Evolutionary conservation across 768 basidiomycete genomes (phyloP).

Genomic region (Favolaschia claudopus): DNA sequence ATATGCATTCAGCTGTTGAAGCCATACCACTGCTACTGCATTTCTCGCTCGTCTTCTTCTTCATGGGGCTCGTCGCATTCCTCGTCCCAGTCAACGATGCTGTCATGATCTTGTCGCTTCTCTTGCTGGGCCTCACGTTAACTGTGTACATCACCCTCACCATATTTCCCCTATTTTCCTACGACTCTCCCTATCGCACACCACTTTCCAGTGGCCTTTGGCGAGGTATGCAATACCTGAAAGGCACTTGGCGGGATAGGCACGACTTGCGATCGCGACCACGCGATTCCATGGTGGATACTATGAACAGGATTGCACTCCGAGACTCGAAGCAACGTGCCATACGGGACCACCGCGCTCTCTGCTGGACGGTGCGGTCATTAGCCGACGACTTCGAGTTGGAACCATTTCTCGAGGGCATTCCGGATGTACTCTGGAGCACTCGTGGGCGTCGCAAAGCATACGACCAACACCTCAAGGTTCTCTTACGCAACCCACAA

Average conservation of each 20-base stretch:
- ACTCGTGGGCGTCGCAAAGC: neutral
- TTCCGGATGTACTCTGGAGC: neutral
- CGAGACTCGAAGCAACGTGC: neutral
- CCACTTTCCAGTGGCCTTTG: constrained; percentile 1
- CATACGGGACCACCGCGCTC: constrained; percentile 1
- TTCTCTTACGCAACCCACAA: neutral
- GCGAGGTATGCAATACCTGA: neutral
- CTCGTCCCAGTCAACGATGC: neutral
- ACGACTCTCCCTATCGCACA: constrained; percentile 4
- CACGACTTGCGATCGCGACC: neutral
- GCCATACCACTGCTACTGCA: constrained; percentile 11
- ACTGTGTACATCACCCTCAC: neutral
- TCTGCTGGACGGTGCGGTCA: constrained; percentile 7
- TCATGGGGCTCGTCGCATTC: constrained; percentile 7
- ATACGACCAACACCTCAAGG: neutral
- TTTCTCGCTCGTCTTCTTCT: constrained; percentile 8
- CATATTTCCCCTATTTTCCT: neutral
- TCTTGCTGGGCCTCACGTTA: neutral
- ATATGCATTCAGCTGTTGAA: constrained; percentile 12
- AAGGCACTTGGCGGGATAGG: neutral
- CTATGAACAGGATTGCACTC: neutral
- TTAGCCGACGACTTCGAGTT: constrained; percentile 8
- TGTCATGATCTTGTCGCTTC: neutral
- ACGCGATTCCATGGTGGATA: neutral
- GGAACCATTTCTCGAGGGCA: constrained; percentile 7